Evolutionary conservation across 805 yeast genomes (phyloP).

Genomic region (Schwanniomyces vanrijiae): DNA sequence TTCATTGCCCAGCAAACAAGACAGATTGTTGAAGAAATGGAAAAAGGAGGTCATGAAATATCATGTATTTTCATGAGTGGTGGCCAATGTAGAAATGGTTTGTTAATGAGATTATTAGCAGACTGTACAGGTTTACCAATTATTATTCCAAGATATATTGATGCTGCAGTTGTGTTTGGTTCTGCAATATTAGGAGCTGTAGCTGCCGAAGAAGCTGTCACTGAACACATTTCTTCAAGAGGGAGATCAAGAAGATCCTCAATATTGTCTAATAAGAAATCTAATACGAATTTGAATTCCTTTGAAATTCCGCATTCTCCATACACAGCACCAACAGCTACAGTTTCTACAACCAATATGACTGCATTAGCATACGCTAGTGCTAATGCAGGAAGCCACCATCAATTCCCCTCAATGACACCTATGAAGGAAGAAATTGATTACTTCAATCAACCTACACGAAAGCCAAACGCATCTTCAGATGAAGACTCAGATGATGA

Average conservation of each 20-base stretch:
- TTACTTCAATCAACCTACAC: conserved; percentile 37
- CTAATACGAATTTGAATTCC: conserved; percentile 28
- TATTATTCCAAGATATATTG: conserved; percentile 90
- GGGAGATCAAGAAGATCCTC: conserved; percentile 39
- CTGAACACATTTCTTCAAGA: conserved; percentile 30
- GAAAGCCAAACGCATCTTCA: conserved; percentile 3
- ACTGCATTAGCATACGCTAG: conserved; percentile 47
- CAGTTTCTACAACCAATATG: conserved; percentile 62
- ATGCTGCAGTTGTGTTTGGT: conserved; percentile 96
- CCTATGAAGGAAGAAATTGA: conserved; percentile 41
- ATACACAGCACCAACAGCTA: conserved; percentile 80
- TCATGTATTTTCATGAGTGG: conserved; percentile 86
- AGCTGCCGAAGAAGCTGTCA: conserved; percentile 70
- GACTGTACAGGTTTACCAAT: conserved; percentile 92
- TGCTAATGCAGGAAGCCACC: conserved; percentile 27
- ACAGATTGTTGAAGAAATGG: conserved; percentile 88
- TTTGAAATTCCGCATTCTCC: conserved; percentile 53
- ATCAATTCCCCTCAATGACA: conserved; percentile 33
- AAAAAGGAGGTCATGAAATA: conserved; percentile 73
- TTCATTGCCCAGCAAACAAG: conserved; percentile 97
- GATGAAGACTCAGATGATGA: conserved; percentile 46
- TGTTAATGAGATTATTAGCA: conserved; percentile 85
- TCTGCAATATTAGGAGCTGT: conserved; percentile 93
- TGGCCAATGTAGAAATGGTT: conserved; percentile 92
- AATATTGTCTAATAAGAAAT: conserved; percentile 26